phyloP scores from a whole-genome alignment of 441 rosid species.

The Syzygium syzygioides region DNA sequence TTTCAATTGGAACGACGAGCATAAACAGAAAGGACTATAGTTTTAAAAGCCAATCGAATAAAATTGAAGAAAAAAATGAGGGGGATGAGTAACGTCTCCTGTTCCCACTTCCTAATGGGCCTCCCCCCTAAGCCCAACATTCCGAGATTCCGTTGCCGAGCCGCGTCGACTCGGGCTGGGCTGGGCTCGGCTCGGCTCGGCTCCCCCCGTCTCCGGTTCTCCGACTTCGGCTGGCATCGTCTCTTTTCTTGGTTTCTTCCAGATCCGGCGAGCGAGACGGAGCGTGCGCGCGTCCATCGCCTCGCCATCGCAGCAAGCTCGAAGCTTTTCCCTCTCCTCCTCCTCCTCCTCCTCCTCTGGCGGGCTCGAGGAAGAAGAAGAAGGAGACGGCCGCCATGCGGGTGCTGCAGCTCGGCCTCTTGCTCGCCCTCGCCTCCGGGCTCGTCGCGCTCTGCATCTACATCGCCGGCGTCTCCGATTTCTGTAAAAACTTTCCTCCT shows the following conservation, averaged over 20 bases:
- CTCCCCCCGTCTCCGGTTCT: not conserved
- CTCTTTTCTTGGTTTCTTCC: not conserved
- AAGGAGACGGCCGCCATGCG: constrained; percentile 32
- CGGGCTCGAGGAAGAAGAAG: not conserved
- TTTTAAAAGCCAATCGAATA: not conserved
- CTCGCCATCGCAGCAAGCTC: not conserved
- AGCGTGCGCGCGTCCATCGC: not conserved
- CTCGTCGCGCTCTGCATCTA: constrained; percentile 70
- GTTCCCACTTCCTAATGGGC: not conserved
- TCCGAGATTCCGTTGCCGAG: not conserved
- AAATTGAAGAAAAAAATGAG: not conserved
- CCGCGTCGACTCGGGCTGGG: not conserved
- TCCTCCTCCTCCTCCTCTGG: not conserved
- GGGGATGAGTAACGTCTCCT: not conserved
- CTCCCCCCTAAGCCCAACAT: not conserved
- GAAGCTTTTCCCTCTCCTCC: not conserved
- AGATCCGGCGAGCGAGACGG: not conserved
- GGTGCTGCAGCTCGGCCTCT: constrained; percentile 52
- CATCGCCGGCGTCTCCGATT: constrained; percentile 64
- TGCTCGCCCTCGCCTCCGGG: constrained; percentile 64
- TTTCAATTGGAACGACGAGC: not conserved
- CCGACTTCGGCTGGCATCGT: not conserved
- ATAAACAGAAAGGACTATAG: not conserved
- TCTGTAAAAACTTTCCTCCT: constrained; percentile 25
- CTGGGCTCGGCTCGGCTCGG: not conserved